Evolutionary conservation across 2,329 filamentous ascomycete genomes (phyloP), one percentile per base, ranked within the genome.

Genomic region (Whalleya microplaca): DNA sequence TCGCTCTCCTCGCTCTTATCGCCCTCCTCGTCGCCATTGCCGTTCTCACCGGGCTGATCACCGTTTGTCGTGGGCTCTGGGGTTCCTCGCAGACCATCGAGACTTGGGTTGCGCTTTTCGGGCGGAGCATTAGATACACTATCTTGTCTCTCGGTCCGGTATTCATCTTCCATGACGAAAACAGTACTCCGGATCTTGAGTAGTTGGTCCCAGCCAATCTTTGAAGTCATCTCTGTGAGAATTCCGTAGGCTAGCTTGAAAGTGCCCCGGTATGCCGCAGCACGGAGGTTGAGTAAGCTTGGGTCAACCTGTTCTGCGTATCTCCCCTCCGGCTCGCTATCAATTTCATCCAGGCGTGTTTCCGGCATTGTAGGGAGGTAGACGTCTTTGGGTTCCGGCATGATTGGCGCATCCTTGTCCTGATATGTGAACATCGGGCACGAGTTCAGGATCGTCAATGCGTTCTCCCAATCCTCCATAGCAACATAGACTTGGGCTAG

Each of bases 391-490:
- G 95, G 93, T 69, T 96, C 92, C 1, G 95, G 95, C 89, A 98
- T 94, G 57, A 95, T 78, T 2, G 95, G 95, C 5, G 92, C 89
- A 72, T 99, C 95, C 74, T 97, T 98, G 75, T 99, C 95, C 75
- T 98, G 95, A 74, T 99, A 98, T 6, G 95, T 99, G 74, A 99
- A 99, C 95, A 99, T 99, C 8, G 95, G 95, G 73, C 95, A 99
- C 18, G 95, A 99, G 76, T 99, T 99, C 50, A 99, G 82, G 3
- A 95, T 98, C 4, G 96, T 87, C 21, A 99, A 83, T 0, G 95
- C 95, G 65, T 98, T 86, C 70, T 98, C 95, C 92, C 95, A 99
- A 71, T 96, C 91, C 72, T 99, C 95, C 76, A 96, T 85, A 48
- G 89, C 85, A 53, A 98, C 91, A 66, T 99, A 99, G 29, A 98